Conservation (phyloP, 352 stramenopile genomes). For the Globisporangium lucens region DNA sequence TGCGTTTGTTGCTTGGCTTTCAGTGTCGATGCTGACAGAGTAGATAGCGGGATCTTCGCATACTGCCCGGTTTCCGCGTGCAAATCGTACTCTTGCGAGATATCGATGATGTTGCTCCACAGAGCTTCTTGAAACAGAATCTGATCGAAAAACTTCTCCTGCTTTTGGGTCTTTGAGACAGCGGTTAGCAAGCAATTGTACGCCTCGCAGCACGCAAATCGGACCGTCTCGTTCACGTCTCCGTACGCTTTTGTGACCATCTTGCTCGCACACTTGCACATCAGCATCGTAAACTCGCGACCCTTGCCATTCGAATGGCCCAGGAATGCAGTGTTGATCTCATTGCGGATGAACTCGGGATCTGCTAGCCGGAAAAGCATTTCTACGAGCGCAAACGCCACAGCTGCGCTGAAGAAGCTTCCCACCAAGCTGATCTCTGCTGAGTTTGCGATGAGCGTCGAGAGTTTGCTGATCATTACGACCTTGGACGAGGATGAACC, state of each 20-base stretch:
- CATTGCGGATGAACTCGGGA: constrained; percentile 55
- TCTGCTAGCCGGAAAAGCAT: constrained; percentile 63
- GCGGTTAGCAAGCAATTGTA: constrained; percentile 76
- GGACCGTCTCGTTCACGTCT: constrained; percentile 30
- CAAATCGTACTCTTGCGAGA: constrained; percentile 37
- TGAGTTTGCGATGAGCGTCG: constrained; percentile 53
- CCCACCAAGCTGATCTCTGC: constrained; percentile 32
- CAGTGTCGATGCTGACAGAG: constrained; percentile 36
- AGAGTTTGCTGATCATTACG: constrained; percentile 46
- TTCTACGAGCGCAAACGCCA: constrained; percentile 63
- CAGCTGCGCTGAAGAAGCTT: constrained; percentile 45
- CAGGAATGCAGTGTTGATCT: constrained; percentile 71
- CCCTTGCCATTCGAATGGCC: constrained; percentile 70
- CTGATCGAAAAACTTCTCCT: constrained; percentile 86
- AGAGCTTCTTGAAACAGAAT: constrained; percentile 75
- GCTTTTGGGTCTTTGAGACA: constrained; percentile 78
- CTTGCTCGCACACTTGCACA: constrained; percentile 82
- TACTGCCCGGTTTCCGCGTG: constrained; percentile 49
- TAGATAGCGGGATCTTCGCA: constrained; percentile 51
- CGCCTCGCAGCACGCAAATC: constrained; percentile 56
- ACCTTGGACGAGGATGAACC: constrained; percentile 18
- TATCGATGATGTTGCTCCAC: constrained; percentile 69
- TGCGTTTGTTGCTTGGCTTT: constrained; percentile 30
- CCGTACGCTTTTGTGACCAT: constrained; percentile 52
- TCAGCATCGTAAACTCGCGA: constrained; percentile 79